Conservation (phyloP, 192 early-diverging fungal species). For the Dissophora globulifera region DNA sequence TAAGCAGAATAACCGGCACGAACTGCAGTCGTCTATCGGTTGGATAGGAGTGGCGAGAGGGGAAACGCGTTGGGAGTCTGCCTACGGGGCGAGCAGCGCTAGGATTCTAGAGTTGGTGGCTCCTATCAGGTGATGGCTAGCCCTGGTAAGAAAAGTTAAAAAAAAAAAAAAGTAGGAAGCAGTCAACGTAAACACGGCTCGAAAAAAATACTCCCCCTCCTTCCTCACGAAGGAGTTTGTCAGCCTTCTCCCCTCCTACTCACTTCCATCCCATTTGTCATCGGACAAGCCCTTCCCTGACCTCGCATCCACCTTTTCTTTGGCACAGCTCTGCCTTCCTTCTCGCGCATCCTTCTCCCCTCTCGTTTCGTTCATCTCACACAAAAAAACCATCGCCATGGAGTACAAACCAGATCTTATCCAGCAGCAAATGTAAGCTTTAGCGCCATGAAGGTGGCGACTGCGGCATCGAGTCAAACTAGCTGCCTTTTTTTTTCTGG, state of each 20-base stretch:
- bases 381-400: constrained; percentile 35
- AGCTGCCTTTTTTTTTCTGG: neutral
- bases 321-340: neutral
- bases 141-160: neutral
- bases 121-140: too few species aligned
- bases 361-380: neutral
- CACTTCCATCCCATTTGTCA: constrained; percentile 19
- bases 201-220: too few species aligned
- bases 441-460: neutral
- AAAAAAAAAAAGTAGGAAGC: constrained; percentile 4
- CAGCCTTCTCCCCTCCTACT: neutral
- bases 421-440: constrained; percentile 62
- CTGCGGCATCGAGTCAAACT: neutral
- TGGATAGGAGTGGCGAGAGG: too few species aligned
- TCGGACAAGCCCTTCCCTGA: neutral
- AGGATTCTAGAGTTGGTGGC: too few species aligned
- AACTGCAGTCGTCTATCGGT: too few species aligned
- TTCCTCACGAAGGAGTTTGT: neutral
- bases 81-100: too few species aligned
- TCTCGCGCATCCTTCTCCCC: neutral
- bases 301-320: neutral
- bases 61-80: too few species aligned
- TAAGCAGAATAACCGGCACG: too few species aligned
- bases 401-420: constrained; percentile 65
- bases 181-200: too few species aligned